Conservation (phyloP, 352 stramenopile genomes). For the Pythium diclinum region DNA sequence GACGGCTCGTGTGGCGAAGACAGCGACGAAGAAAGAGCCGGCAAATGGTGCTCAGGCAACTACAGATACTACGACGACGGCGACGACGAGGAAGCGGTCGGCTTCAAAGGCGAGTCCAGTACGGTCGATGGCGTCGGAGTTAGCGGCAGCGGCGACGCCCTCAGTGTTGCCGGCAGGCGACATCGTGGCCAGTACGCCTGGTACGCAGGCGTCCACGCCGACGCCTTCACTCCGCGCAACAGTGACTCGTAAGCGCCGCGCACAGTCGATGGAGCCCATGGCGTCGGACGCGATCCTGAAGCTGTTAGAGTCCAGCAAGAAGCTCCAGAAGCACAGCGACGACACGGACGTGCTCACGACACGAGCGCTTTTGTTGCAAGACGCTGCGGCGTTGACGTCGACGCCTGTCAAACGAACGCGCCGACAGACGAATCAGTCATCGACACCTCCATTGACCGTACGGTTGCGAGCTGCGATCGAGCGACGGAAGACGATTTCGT, state of each 20-base stretch:
- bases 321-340: slow-evolving; percentile 19
- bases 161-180: not conserved
- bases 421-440: slow-evolving; percentile 1
- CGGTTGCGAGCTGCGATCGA: slow-evolving; percentile 18
- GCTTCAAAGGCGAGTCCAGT: not conserved
- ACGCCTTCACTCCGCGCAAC: not conserved
- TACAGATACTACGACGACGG: not conserved
- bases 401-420: slow-evolving; percentile 8
- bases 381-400: not conserved
- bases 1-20: not conserved
- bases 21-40: slow-evolving; percentile 4
- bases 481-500: slow-evolving; percentile 22
- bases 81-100: slow-evolving; percentile 1
- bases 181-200: not conserved
- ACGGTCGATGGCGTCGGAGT: not conserved
- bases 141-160: not conserved
- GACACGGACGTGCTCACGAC: slow-evolving; percentile 14
- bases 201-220: slow-evolving; percentile 5
- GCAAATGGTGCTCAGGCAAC: not conserved
- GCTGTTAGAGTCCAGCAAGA: slow-evolving; percentile 36
- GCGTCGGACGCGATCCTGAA: slow-evolving; percentile 60
- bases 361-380: not conserved
- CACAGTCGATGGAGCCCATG: slow-evolving; percentile 68
- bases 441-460: slow-evolving; percentile 17
- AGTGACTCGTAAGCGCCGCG: slow-evolving; percentile 38